Conservation (phyloP, 257 asterid species). For the Nicotiana undulata region DNA sequence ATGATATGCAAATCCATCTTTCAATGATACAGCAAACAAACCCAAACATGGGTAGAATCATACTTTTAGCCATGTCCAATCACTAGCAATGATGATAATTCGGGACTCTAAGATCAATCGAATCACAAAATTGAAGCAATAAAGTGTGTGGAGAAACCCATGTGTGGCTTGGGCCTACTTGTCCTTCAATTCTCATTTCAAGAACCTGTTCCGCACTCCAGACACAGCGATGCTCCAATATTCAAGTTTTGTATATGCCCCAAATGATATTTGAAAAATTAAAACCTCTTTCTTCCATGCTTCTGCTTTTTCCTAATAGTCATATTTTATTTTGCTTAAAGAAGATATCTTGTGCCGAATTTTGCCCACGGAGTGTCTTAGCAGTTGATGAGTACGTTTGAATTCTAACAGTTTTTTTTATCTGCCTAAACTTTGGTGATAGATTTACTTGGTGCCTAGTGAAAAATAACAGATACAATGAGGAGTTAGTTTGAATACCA, state of each 20-base stretch:
- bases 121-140: constrained; percentile 4
- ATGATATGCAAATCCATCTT: constrained; percentile 10
- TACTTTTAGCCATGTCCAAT: constrained; percentile 19
- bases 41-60: constrained; percentile 14
- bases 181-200: constrained; percentile 23
- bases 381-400: not conserved
- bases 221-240: constrained; percentile 15
- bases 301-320: not conserved
- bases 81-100: constrained; percentile 34
- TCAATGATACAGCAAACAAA: constrained; percentile 30
- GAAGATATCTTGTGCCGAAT: not conserved
- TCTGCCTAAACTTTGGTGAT: not conserved
- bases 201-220: not conserved
- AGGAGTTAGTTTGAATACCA: not conserved
- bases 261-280: not conserved
- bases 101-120: constrained; percentile 14
- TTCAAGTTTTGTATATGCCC: constrained; percentile 5
- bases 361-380: not conserved
- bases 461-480: not conserved
- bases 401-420: not conserved
- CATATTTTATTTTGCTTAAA: not conserved
- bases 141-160: constrained; percentile 29
- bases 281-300: not conserved
- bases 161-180: constrained; percentile 52
- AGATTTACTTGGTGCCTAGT: not conserved